phyloP scores from a whole-genome alignment of 768 basidiomycete genomes.

The Amanita rubescens region DNA sequence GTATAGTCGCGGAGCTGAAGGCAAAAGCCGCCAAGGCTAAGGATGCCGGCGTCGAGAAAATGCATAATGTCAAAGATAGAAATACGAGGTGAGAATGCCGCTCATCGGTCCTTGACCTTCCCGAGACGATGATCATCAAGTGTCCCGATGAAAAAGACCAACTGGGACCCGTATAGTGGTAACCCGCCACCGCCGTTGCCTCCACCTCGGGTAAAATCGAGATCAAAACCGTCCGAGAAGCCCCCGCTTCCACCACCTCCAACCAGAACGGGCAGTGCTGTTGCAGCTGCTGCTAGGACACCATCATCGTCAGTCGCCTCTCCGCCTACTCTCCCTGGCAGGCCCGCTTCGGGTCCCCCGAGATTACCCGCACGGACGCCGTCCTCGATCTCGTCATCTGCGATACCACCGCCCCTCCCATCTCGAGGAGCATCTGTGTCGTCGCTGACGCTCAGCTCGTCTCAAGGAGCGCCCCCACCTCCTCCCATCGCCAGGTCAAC shows the following conservation, averaged over 20 bases:
- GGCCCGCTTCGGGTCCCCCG: not conserved
- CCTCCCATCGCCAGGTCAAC: conserved; percentile 24
- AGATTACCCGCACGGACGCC: conserved; percentile 7
- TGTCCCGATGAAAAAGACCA: conserved; percentile 50
- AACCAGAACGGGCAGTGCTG: conserved; percentile 23
- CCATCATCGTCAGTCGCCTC: not conserved
- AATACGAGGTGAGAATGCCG: conserved; percentile 35
- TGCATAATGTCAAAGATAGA: conserved; percentile 49
- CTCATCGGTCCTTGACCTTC: not conserved
- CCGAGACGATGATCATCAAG: conserved; percentile 23
- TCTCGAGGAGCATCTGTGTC: conserved; percentile 14
- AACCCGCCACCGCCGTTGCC: conserved; percentile 43
- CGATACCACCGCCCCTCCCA: conserved; percentile 15
- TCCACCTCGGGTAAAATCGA: conserved; percentile 29
- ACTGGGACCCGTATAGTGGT: conserved; percentile 57
- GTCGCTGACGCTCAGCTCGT: conserved; percentile 11
- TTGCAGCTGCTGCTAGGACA: not conserved
- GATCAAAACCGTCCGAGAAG: conserved; percentile 23
- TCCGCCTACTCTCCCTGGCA: not conserved
- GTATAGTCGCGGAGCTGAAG: conserved; percentile 56
- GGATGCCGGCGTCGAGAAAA: conserved; percentile 42
- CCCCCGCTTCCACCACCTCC: conserved; percentile 30
- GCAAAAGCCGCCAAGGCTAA: conserved; percentile 58
- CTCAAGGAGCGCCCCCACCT: conserved; percentile 21
- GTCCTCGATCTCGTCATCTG: conserved; percentile 11